Evolutionary conservation across 129 eudicot species (phyloP), one percentile per base, ranked within the genome.

Genomic region (Apium graveolens): DNA sequence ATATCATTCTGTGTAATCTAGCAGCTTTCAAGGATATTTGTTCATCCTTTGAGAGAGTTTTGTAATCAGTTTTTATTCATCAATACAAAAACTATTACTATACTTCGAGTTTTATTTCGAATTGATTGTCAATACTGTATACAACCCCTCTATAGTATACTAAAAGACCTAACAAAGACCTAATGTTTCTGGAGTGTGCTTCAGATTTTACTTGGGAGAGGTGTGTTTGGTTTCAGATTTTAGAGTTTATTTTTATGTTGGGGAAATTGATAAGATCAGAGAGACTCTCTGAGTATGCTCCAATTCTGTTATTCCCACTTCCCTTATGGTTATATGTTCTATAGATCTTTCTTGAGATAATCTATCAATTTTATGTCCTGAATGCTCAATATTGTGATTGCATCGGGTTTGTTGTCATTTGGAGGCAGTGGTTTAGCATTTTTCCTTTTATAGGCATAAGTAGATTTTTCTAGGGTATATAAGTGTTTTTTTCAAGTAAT

Each of bases 391-490:
- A 84, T 84, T 21, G 71, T 88, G 27, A 94, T 95, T 32, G 98
- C 96, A 38, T 26, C 89, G 14, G 96, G 97, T 85, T 85, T 95
- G 75, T 35, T 91, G 69, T 92, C 90, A 77, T 95, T 95, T 83
- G 98, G 94, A 78, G 82, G 87, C 73, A 94, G 87, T 16, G 97
- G 98, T 69, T 83, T 95, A 81, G 88, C 98, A 1, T n/a, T 95
- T 95, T 83, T 97, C 98, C 72, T 95, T 95, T 89, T 95, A 95
- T 84, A 88, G 97, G 98, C 92, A 92, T 94, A 90, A 85, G 97
- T 85, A 66, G 31, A 75, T 80, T 37, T 26, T 20, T 71, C 32
- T 71, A 21, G n/a, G 51, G 49, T 73, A 42, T 43, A 24, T 0
- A 14, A 73, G 46, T 1, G 57, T 7, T 73, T 42, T n/a, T 10